phyloP scores from a whole-genome alignment of 306 rosid species.

The Elaeagnus macrophylla region DNA sequence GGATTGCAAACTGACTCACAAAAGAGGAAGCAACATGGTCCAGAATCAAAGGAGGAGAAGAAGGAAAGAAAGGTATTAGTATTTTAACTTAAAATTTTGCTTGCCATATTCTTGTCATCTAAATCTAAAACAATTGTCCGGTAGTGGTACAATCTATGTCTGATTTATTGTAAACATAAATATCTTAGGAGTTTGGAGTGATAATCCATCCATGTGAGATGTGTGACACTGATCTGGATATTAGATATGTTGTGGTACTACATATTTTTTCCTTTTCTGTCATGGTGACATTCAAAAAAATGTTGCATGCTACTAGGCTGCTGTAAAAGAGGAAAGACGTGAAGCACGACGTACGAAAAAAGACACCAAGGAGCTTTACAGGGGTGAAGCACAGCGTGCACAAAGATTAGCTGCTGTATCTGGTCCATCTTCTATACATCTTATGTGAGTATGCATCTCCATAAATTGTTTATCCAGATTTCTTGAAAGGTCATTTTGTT shows the following conservation, averaged over 20 bases:
- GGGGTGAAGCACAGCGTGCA: slow-evolving; percentile 63
- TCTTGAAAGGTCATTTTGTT: too few species aligned
- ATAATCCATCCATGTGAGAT: too few species aligned
- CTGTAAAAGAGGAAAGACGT: slow-evolving; percentile 73
- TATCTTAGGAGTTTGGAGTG: too few species aligned
- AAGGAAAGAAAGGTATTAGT: slow-evolving; percentile 76
- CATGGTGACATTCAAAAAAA: slow-evolving; percentile 1
- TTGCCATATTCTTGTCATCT: background rate
- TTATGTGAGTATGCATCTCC: slow-evolving; percentile 37
- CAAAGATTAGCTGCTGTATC: slow-evolving; percentile 74
- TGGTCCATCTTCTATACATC: slow-evolving; percentile 71
- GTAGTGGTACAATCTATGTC: background rate
- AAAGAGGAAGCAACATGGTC: slow-evolving; percentile 63
- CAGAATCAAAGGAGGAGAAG: slow-evolving; percentile 78
- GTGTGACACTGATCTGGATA: too few species aligned
- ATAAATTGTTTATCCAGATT: background rate
- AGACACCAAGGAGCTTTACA: slow-evolving; percentile 74
- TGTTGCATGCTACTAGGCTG: slow-evolving; percentile 36
- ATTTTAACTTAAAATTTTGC: slow-evolving; percentile 1
- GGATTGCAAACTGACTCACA: slow-evolving; percentile 38
- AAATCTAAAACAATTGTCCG: background rate
- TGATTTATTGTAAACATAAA: too few species aligned
- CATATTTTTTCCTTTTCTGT: background rate
- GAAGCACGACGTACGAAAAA: slow-evolving; percentile 75
- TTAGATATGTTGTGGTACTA: background rate